These are phyloP conservation scores for Rosa hybrid DNA, from an alignment of 331 rosid genomes.

Conservation along the genomic window DNA sequence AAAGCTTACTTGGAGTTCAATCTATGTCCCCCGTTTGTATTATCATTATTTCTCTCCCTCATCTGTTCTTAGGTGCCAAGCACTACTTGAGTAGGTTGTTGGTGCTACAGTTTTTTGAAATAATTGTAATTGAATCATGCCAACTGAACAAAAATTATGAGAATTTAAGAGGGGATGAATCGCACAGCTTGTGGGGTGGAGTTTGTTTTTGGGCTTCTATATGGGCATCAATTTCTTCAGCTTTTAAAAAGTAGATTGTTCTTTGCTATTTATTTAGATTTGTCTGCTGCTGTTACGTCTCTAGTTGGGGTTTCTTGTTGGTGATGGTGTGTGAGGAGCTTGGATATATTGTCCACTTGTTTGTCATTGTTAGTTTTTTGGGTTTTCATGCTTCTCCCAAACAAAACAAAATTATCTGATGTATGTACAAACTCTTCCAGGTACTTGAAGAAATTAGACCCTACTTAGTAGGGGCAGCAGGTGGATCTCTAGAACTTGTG, in stretches of 20 bases:
- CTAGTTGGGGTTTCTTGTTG: not conserved
- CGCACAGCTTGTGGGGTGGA: not conserved
- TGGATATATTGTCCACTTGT: not conserved
- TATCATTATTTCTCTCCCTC: not conserved
- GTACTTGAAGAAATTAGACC: slow-evolving; percentile 96
- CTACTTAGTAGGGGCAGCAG: slow-evolving; percentile 81
- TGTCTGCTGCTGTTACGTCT: not conserved
- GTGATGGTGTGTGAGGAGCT: not conserved
- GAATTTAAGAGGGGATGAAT: not conserved
- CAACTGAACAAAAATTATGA: not conserved
- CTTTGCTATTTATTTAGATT: not conserved
- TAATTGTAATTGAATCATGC: not conserved
- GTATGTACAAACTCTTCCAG: slow-evolving; percentile 38
- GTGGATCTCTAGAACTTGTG: slow-evolving; percentile 80
- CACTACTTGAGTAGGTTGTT: not conserved
- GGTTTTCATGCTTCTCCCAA: not conserved
- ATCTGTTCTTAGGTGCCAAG: not conserved
- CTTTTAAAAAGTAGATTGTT: not conserved
- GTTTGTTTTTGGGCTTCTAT: slow-evolving; percentile 33
- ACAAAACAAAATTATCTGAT: not conserved
- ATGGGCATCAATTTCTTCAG: slow-evolving; percentile 12
- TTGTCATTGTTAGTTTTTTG: not conserved
- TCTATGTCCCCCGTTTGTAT: not conserved
- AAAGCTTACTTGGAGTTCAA: not conserved
- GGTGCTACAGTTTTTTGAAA: not conserved